phyloP scores from a whole-genome alignment of 495 filamentous ascomycete species.

The Aspergillus heteromorphus region DNA sequence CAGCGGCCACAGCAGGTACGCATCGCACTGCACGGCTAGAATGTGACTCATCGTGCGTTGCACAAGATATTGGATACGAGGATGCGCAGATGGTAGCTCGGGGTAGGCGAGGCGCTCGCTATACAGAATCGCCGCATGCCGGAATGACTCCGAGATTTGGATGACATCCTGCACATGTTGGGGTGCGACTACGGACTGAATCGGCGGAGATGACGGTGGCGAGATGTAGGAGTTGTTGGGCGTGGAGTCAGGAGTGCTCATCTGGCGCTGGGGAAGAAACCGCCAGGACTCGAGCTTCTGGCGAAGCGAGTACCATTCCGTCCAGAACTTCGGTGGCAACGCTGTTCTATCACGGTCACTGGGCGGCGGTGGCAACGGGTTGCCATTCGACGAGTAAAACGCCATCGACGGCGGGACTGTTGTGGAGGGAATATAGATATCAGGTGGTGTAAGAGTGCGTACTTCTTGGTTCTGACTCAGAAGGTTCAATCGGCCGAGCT shows the following conservation, averaged over 20 bases:
- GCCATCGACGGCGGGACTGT: slow-evolving; percentile 38
- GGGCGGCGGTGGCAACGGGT: slow-evolving; percentile 26
- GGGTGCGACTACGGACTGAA: slow-evolving; percentile 27
- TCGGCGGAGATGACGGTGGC: slow-evolving; percentile 24
- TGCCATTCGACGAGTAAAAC: slow-evolving; percentile 24
- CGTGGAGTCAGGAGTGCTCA: slow-evolving; percentile 19
- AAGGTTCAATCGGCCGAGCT: slow-evolving; percentile 81
- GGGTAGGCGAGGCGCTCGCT: slow-evolving; percentile 83
- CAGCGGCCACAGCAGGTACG: slow-evolving; percentile 90
- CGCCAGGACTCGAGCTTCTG: slow-evolving; percentile 75
- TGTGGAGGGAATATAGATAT: slow-evolving; percentile 26
- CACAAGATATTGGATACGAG: slow-evolving; percentile 79
- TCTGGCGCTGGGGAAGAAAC: slow-evolving; percentile 48
- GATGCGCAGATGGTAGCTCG: slow-evolving; percentile 63
- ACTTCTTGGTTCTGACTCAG: slow-evolving; percentile 70
- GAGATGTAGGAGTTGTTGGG: slow-evolving; percentile 29
- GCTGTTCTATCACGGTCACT: slow-evolving; percentile 20
- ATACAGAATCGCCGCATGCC: slow-evolving; percentile 84
- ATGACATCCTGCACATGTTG: slow-evolving; percentile 49
- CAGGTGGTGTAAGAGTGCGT: slow-evolving; percentile 19
- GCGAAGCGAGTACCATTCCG: slow-evolving; percentile 77
- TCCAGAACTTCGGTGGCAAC: slow-evolving; percentile 63
- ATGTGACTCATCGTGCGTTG: slow-evolving; percentile 76
- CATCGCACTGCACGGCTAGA: slow-evolving; percentile 70
- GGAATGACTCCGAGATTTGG: slow-evolving; percentile 80